These are phyloP conservation scores for Geranium incanum DNA, from an alignment of 441 rosid species.

Conservation along the genomic window DNA sequence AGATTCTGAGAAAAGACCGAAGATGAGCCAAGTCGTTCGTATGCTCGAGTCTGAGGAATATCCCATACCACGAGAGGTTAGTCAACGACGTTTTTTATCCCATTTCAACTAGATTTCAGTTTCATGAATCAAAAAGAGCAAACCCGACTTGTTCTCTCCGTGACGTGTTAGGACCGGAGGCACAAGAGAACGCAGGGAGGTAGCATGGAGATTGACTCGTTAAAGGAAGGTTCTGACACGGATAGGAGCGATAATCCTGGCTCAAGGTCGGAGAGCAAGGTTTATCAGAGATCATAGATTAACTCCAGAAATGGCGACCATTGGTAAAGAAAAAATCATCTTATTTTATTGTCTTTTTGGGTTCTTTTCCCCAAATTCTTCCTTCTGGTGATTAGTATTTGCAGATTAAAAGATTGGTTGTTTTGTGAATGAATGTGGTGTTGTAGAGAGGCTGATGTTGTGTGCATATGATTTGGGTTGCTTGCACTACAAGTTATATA, in stretches of 20 bases:
- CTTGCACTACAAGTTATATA: conserved; percentile 17
- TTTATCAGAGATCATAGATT: conserved; percentile 17
- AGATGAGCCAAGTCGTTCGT: conserved; percentile 90
- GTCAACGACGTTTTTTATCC: conserved; percentile 9
- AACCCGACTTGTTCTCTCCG: neutral
- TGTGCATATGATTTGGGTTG: conserved; percentile 32
- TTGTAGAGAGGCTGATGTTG: conserved; percentile 23
- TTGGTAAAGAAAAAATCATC: conserved; percentile 10
- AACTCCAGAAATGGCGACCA: neutral
- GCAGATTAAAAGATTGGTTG: conserved; percentile 32
- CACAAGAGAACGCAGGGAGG: conserved; percentile 48
- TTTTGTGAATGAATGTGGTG: conserved; percentile 32
- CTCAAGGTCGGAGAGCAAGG: conserved; percentile 56
- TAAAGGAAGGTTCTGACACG: conserved; percentile 66
- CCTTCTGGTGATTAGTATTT: conserved; percentile 4
- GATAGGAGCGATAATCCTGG: conserved; percentile 55
- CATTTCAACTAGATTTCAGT: neutral
- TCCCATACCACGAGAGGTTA: conserved; percentile 91
- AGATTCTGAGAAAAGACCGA: conserved; percentile 80
- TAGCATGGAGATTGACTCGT: conserved; percentile 64
- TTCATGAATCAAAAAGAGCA: neutral
- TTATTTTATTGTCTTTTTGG: conserved; percentile 2
- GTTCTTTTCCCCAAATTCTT: neutral
- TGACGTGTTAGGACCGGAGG: conserved; percentile 60
- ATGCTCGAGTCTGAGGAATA: conserved; percentile 94